phyloP scores from a whole-genome alignment of 176 grass and related monocot genomes.

The Saccharum officinarum region DNA sequence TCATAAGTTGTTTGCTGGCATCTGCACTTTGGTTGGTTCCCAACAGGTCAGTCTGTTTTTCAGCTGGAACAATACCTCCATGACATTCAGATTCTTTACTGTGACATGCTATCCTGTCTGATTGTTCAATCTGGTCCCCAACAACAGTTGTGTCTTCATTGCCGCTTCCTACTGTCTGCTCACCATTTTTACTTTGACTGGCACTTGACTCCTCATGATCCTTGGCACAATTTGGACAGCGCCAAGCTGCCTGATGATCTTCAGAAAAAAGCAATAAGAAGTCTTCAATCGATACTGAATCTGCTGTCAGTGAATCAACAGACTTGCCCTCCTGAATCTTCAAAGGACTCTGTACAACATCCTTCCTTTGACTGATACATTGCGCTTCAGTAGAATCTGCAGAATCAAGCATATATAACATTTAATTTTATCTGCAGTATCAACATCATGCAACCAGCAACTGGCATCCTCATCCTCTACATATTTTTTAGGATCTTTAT shows the following conservation, averaged over 20 bases:
- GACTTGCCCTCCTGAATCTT: slow-evolving; percentile 11
- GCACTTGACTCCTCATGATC: neutral
- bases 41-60: too few species aligned
- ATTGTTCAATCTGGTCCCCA: too few species aligned
- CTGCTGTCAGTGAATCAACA: slow-evolving; percentile 25
- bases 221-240: slow-evolving; percentile 34
- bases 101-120: too few species aligned
- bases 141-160: neutral
- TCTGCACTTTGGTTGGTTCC: too few species aligned
- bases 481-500: slow-evolving; percentile 21
- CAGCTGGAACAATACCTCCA: too few species aligned
- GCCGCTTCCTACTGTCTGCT: neutral
- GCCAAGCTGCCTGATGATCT: neutral
- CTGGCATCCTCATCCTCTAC: slow-evolving; percentile 28
- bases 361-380: slow-evolving; percentile 17
- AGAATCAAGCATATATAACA: slow-evolving; percentile 37
- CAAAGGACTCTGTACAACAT: slow-evolving; percentile 34
- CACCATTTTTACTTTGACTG: slow-evolving; percentile 26
- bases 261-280: slow-evolving; percentile 2
- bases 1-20: too few species aligned
- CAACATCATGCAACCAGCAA: slow-evolving; percentile 52
- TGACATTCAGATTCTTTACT: too few species aligned
- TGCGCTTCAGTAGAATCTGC: slow-evolving; percentile 44
- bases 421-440: slow-evolving; percentile 33
- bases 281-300: slow-evolving; percentile 31